Evolutionary conservation across 2,329 filamentous ascomycete genomes (phyloP).

Genomic region (Rhynchosporium secalis): DNA sequence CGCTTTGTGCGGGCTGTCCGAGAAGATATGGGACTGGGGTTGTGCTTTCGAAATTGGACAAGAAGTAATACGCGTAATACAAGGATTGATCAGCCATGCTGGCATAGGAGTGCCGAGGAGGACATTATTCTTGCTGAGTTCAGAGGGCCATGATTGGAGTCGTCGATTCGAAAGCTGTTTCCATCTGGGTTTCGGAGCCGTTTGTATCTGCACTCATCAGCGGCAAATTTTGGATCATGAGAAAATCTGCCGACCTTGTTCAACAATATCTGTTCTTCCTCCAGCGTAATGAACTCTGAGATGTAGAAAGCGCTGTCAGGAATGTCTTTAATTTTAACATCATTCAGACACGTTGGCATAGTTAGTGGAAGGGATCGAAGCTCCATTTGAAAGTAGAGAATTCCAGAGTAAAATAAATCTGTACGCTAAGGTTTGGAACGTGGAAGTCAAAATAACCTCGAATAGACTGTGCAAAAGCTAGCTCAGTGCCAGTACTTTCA

Average conservation of each 20-base stretch:
- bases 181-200: conserved; percentile 76
- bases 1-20: conserved; percentile 66
- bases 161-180: conserved; percentile 84
- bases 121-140: conserved; percentile 76
- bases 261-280: conserved; percentile 72
- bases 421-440: conserved; percentile 3
- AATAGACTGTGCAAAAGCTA: too few species aligned
- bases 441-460: neutral
- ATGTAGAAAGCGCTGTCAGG: conserved; percentile 79
- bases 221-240: neutral
- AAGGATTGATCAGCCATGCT: conserved; percentile 68
- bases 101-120: conserved; percentile 76
- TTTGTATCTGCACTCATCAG: conserved; percentile 47
- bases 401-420: neutral
- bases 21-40: conserved; percentile 49
- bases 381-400: conserved; percentile 19
- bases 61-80: conserved; percentile 62
- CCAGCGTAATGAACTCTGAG: conserved; percentile 74
- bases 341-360: conserved; percentile 46
- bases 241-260: conserved; percentile 57
- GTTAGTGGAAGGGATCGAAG: conserved; percentile 15
- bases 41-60: conserved; percentile 43
- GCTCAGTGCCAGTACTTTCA: neutral
- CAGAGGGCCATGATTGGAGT: conserved; percentile 86
- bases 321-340: conserved; percentile 53